Evolutionary conservation across 75 land plant species (phyloP).

Genomic region (Picea glauca): DNA sequence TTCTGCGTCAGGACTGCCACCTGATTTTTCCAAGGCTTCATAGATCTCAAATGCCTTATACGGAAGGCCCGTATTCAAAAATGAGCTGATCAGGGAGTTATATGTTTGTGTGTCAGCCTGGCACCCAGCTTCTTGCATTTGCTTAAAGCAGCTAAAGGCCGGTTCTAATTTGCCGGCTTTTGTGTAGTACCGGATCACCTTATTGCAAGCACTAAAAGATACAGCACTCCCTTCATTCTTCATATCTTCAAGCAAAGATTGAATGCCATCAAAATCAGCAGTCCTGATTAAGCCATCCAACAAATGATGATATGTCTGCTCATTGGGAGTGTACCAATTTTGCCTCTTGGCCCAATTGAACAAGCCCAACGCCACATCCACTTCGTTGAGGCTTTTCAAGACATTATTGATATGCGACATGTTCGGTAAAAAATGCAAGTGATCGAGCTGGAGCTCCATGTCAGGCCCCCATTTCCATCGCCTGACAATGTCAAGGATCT

Average conservation of each 20-base stretch:
- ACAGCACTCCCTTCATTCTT: constrained; percentile 20
- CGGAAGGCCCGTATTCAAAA: constrained; percentile 55
- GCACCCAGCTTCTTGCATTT: constrained; percentile 37
- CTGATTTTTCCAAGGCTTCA: constrained; percentile 42
- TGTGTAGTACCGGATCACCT: constrained; percentile 45
- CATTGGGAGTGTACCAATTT: constrained; percentile 45
- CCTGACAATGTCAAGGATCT: constrained; percentile 52
- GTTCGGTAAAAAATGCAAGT: constrained; percentile 47
- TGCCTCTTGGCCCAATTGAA: constrained; percentile 72
- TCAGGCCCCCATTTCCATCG: constrained; percentile 86
- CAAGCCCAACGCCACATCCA: constrained; percentile 43
- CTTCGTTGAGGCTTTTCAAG: constrained; percentile 35
- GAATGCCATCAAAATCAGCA: constrained; percentile 40
- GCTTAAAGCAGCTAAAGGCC: constrained; percentile 66
- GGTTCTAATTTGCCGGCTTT: constrained; percentile 49
- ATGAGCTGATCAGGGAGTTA: constrained; percentile 57
- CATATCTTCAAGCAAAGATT: constrained; percentile 57
- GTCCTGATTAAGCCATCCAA: constrained; percentile 38
- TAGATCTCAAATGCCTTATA: constrained; percentile 75
- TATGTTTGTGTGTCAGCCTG: constrained; percentile 38
- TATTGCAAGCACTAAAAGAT: constrained; percentile 37
- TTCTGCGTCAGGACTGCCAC: constrained; percentile 36
- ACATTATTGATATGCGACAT: constrained; percentile 38
- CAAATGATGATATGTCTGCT: constrained; percentile 40
- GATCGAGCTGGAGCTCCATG: constrained; percentile 54